Base-by-base conservation (phyloP, 2,329 filamentous ascomycete genomes). In the Epichloe hybrida region DNA sequence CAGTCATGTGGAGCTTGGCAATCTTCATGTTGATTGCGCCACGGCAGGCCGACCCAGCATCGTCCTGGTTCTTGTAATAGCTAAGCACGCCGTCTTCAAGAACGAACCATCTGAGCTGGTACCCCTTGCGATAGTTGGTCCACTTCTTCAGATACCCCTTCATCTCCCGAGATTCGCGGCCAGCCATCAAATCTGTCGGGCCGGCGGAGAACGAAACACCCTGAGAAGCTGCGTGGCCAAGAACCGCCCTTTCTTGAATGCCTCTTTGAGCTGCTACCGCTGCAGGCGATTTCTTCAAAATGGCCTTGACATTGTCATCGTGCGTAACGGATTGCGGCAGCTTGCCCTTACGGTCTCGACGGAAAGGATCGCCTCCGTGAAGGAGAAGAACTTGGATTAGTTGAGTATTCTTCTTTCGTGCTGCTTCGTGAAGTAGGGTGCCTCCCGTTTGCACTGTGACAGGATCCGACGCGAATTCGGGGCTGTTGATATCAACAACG, bases 1-100 rank as follows among this genome's bases (percentile, higher is more conserved):
- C 79, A 62, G 94, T 94, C 90, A 98, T 97, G 68, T 91, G 85
- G 34, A 98, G 77, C 62, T 83, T 84, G 23, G 93, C 93, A 58
- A 98, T 98, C 54, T 85, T 86, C 90, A 98, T 98, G 66, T 97
- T 97, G 70, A 98, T 98, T 49, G 93, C 93, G 53, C 93, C 93
- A 55, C 93, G 88, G 65, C 93, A 98, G 51, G 93, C 93, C 49
- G 89, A 95, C 23, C 90, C 93, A 35, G 89, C 88, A 65, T 98
- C 93, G 64, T 98, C 93, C 69, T 98, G 93, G 66, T 97, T 88
- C 70, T 98, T 98, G 73, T 97, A 98, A 71, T 98, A 98, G 68
- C 93, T 97, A 57, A 98, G 69, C 12, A 98, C 91, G 12, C 93
- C 93, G 64, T 98, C 93, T 64, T 98, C 93, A 8, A 98, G 79